Evolutionary conservation across 2,329 filamentous ascomycete species (phyloP), one percentile per base, ranked within the genome.

Genomic region (Alternaria brassicicola): DNA sequence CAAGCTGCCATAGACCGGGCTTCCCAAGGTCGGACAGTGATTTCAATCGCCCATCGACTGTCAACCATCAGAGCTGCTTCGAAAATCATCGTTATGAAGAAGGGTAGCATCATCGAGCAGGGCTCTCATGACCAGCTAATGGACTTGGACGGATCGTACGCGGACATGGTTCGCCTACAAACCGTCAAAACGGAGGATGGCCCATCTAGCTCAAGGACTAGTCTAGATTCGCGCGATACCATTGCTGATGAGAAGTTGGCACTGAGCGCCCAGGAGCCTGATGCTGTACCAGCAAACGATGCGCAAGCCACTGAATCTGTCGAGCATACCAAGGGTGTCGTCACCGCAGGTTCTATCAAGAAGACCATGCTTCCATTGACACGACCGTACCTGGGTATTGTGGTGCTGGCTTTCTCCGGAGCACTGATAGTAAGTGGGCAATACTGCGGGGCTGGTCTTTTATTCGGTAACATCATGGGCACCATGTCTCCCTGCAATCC

Each of bases 381-480:
- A 7, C 77, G 81, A 17, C 82, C 81, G 0, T 79, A 83, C 54
- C 57, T 79, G 1, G 68, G 82, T 0, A 69, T 79, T 6, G 70
- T 87, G 0, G 52, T 82, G 1, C 42, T 84, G 8, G 85, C 83
- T 0, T 76, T 87, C 12, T 73, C 84, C 8, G 81, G 80, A 5
- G 79, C 85, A 1, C 73, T 79, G 43, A 75, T 87, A 35, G 84
- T 87, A 4, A 86, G 85, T 7, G 82, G 81, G 12, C 83, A 85
- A 1, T 88, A 85, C 69, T 83, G 84, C 17, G 85, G 80, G 1
- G 81, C 83, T 46, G 86, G 84, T 17, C 76, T 87, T 5, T 83
- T 89, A 38, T 88, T 89, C 57, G 86, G 86, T 43, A 83, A 86
- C 68, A 85, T 84, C 1, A 81, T 89, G 42, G 83, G 84, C n/a